Evolutionary conservation across 1,139 yeast genomes (phyloP).

Genomic region (Blastobotrys ciferrii): DNA sequence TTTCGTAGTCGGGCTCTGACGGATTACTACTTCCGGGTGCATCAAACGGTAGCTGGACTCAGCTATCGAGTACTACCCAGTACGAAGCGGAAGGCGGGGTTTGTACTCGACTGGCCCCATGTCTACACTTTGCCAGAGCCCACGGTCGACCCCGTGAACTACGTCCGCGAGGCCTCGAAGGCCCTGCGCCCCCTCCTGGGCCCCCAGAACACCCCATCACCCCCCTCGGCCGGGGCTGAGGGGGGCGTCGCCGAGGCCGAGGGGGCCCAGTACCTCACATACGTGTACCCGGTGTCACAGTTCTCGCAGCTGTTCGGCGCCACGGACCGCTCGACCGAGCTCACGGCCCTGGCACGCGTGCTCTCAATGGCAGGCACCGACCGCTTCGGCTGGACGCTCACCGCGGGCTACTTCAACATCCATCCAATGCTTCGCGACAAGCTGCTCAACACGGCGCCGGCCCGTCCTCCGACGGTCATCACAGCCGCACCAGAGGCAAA

Average conservation of each 20-base stretch:
- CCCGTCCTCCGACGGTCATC: conserved; percentile 58
- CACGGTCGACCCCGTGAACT: conserved; percentile 53
- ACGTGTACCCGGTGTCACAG: conserved; percentile 91
- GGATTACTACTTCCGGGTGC: conserved; percentile 71
- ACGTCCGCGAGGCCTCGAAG: conserved; percentile 57
- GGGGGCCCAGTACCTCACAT: conserved; percentile 46
- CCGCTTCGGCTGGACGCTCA: conserved; percentile 75
- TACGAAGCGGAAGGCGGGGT: conserved; percentile 38
- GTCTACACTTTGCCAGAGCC: conserved; percentile 59
- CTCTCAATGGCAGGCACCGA: conserved; percentile 57
- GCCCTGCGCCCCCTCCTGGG: conserved; percentile 55
- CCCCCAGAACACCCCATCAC: conserved; percentile 15
- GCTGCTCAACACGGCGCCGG: conserved; percentile 57
- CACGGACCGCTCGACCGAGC: conserved; percentile 70
- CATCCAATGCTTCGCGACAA: conserved; percentile 68
- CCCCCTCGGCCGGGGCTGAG: no score
- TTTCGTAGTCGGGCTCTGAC: conserved; percentile 59
- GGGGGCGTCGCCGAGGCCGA: conserved; percentile 19
- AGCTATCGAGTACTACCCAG: conserved; percentile 60
- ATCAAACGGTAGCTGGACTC: conserved; percentile 60
- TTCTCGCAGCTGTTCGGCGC: conserved; percentile 73
- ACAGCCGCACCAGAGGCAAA: conserved; percentile 91
- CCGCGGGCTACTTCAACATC: conserved; percentile 97
- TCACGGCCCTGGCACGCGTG: conserved; percentile 61
- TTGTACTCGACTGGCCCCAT: conserved; percentile 70